Evolutionary conservation across 1,284 basidiomycete species (phyloP).

Genomic region (Kalmanozyma brasiliensis): DNA sequence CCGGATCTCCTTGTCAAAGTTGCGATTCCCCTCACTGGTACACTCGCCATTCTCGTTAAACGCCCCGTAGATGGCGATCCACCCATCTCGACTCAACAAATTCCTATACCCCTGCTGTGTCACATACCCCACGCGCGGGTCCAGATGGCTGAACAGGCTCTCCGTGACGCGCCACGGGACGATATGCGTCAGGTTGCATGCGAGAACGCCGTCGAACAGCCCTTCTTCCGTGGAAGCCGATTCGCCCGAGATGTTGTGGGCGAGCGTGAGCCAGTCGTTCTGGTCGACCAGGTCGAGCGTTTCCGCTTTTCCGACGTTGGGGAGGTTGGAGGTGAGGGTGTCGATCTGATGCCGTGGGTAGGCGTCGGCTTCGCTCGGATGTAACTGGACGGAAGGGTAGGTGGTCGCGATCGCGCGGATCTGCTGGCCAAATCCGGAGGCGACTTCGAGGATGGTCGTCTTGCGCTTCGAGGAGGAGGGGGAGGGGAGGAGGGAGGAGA

Average conservation of each 20-base stretch:
- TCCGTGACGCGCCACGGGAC: conserved; percentile 42
- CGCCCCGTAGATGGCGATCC: conserved; percentile 51
- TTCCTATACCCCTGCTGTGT: conserved; percentile 30
- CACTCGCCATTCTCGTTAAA: conserved; percentile 47
- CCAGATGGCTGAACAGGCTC: conserved; percentile 44
- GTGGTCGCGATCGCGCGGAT: conserved; percentile 17
- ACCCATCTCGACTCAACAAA: conserved; percentile 21
- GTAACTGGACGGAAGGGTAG: conserved; percentile 19
- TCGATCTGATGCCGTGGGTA: conserved; percentile 38
- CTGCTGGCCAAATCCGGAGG: conserved; percentile 47
- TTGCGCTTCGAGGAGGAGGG: conserved; percentile 5
- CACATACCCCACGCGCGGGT: conserved; percentile 34
- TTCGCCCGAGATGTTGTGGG: conserved; percentile 24
- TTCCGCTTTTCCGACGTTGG: conserved; percentile 34
- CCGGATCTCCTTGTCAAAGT: conserved; percentile 47
- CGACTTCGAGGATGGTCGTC: conserved; percentile 38
- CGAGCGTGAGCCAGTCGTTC: conserved; percentile 41
- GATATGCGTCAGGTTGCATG: conserved; percentile 50
- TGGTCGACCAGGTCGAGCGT: conserved; percentile 35
- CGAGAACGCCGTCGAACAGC: conserved; percentile 41
- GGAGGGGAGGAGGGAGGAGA: conserved; percentile 14
- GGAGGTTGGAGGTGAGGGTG: not conserved
- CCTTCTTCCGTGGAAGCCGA: conserved; percentile 5
- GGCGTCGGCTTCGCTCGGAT: conserved; percentile 42
- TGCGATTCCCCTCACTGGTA: conserved; percentile 39